Conservation (phyloP, 1,139 yeast genomes). For the Pichia sp. region DNA sequence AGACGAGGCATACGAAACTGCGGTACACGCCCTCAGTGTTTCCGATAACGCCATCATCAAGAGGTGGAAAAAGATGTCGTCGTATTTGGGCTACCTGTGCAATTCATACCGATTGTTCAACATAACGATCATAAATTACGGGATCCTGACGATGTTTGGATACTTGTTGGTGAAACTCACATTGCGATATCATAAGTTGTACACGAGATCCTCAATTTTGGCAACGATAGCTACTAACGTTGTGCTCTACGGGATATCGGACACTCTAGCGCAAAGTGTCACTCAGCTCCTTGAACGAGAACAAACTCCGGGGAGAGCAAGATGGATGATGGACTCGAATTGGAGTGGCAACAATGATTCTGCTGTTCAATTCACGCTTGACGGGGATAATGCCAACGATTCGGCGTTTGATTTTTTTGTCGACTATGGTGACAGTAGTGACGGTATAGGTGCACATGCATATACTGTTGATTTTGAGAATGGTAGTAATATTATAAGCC, state of each 20-base stretch:
- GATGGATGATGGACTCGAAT: not conserved
- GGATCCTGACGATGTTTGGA: conserved; percentile 47
- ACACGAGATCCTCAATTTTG: conserved; percentile 59
- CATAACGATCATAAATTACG: conserved; percentile 51
- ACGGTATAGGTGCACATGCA: conserved; percentile 14
- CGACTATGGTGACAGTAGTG: conserved; percentile 33
- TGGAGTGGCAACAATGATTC: not conserved
- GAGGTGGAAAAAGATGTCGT: not conserved
- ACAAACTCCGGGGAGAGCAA: not conserved
- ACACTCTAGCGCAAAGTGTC: conserved; percentile 78
- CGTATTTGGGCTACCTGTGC: not conserved
- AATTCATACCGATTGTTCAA: conserved; percentile 22
- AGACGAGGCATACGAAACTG: not conserved
- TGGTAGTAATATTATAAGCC: not conserved
- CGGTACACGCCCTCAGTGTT: not conserved
- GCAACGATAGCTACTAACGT: conserved; percentile 83
- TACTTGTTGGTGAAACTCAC: conserved; percentile 49
- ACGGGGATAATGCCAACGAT: conserved; percentile 16
- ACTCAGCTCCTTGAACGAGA: conserved; percentile 22
- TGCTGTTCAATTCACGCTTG: not conserved
- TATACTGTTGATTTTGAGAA: conserved; percentile 6
- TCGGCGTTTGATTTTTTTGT: conserved; percentile 24
- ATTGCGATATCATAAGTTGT: conserved; percentile 57
- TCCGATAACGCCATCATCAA: conserved; percentile 6
- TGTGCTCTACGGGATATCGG: conserved; percentile 82